These are phyloP conservation scores for Camellia lanceoleosa DNA, from an alignment of 148 eudicot species.

Conservation along the genomic window DNA sequence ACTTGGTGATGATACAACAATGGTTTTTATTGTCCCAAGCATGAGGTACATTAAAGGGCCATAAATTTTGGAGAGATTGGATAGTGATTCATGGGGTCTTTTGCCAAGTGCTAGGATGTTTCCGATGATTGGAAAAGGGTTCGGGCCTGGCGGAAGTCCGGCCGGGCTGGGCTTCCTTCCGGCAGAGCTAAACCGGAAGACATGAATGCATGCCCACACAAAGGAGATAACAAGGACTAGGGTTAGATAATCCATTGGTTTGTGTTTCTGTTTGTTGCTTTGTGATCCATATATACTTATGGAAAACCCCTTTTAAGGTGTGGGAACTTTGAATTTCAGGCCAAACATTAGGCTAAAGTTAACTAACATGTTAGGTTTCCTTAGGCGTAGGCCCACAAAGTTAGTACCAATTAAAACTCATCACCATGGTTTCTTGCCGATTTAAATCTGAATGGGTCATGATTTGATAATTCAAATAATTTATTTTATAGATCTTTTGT, in stretches of 20 bases:
- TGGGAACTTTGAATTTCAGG: neutral
- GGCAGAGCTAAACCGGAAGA: neutral
- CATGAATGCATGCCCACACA: neutral
- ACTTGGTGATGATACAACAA: conserved; percentile 41
- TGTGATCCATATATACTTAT: neutral
- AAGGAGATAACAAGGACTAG: neutral
- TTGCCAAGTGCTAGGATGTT: conserved; percentile 34
- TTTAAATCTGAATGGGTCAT: too few relatives aligned
- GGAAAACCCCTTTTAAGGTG: neutral
- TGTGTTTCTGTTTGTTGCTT: neutral
- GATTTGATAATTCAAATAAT: too few relatives aligned
- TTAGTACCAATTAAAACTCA: too few relatives aligned
- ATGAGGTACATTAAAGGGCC: conserved; percentile 51
- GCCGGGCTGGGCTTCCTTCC: neutral
- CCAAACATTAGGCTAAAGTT: too few relatives aligned
- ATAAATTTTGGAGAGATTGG: conserved; percentile 29
- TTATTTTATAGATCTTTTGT: too few relatives aligned
- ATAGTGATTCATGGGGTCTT: conserved; percentile 35
- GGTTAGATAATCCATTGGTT: neutral
- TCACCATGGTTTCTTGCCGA: too few relatives aligned
- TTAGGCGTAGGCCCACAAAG: too few relatives aligned
- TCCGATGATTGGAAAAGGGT: conserved; percentile 43
- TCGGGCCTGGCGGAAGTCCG: conserved; percentile 52
- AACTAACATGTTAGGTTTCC: too few relatives aligned
- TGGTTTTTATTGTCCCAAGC: conserved; percentile 34